These are phyloP conservation scores for Exophiala dermatitidis DNA, from an alignment of 2,329 filamentous ascomycete genomes.

Conservation along the genomic window DNA sequence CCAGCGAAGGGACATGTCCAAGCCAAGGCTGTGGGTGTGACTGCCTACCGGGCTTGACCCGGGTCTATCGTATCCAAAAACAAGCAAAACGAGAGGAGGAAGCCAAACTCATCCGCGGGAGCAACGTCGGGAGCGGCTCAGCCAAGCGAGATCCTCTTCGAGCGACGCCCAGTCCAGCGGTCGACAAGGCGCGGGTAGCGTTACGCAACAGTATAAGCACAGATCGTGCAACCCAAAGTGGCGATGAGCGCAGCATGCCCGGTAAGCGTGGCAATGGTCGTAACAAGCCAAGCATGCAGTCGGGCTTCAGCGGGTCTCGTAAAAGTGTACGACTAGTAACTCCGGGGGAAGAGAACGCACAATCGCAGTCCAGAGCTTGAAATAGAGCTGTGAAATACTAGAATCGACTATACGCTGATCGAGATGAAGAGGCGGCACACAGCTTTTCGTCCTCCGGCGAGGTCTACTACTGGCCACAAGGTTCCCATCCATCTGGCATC, in stretches of 20 bases:
- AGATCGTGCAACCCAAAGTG: constrained; percentile 23
- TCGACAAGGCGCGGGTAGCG: constrained; percentile 41
- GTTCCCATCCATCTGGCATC: too few relatives aligned
- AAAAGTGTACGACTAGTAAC: constrained; percentile 42
- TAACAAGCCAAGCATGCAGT: constrained; percentile 14
- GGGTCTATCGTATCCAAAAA: constrained; percentile 35
- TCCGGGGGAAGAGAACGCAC: constrained; percentile 34
- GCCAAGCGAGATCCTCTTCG: constrained; percentile 41
- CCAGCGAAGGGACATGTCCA: constrained; percentile 50
- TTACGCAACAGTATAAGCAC: constrained; percentile 32
- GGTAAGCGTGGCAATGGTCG: constrained; percentile 24
- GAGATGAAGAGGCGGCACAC: not conserved
- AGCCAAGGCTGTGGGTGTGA: constrained; percentile 55
- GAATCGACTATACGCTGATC: not conserved
- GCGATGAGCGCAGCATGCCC: constrained; percentile 18
- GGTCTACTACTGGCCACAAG: too few relatives aligned
- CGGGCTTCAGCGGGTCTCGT: constrained; percentile 33
- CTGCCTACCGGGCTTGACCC: constrained; percentile 46
- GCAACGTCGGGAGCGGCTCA: constrained; percentile 32
- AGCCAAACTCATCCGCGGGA: constrained; percentile 23
- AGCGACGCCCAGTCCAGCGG: constrained; percentile 40
- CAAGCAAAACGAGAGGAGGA: constrained; percentile 30
- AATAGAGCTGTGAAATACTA: not conserved
- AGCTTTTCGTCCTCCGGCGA: too few relatives aligned
- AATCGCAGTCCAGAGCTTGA: constrained; percentile 5